Conservation (phyloP, 441 rosid species). For the Gossypium schwendimanii region DNA sequence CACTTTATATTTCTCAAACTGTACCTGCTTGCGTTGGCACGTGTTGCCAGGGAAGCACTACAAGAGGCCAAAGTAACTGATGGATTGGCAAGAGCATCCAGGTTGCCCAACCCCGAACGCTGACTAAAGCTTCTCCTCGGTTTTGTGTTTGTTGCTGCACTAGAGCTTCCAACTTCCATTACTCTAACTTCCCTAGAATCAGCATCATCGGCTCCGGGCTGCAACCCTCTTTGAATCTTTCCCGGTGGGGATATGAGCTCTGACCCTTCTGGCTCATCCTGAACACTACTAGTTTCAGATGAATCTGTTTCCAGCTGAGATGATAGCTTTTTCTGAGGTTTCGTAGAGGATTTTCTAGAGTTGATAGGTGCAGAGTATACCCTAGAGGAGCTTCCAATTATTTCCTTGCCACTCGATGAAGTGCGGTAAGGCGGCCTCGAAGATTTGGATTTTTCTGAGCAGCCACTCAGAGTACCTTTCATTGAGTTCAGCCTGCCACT, state of each 20-base stretch:
- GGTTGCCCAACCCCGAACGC: slow-evolving; percentile 39
- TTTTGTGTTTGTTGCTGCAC: slow-evolving; percentile 38
- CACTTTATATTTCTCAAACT: slow-evolving; percentile 54
- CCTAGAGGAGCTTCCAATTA: slow-evolving; percentile 64
- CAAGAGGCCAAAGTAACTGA: slow-evolving; percentile 32
- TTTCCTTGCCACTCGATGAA: slow-evolving; percentile 60
- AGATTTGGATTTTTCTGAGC: slow-evolving; percentile 50
- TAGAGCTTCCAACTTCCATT: slow-evolving; percentile 47
- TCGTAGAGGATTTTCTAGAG: slow-evolving; percentile 33
- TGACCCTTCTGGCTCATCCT: slow-evolving; percentile 46
- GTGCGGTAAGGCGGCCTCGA: slow-evolving; percentile 39
- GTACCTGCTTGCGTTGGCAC: slow-evolving; percentile 32
- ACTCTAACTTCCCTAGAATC: slow-evolving; percentile 23
- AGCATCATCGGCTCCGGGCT: slow-evolving; percentile 25
- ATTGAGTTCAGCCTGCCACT: slow-evolving; percentile 50
- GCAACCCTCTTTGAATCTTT: slow-evolving; percentile 40
- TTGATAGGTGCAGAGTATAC: slow-evolving; percentile 29
- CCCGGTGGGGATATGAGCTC: slow-evolving; percentile 29
- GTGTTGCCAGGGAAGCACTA: slow-evolving; percentile 36
- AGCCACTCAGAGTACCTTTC: slow-evolving; percentile 40
- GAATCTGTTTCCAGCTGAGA: slow-evolving; percentile 50
- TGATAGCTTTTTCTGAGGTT: slow-evolving; percentile 37
- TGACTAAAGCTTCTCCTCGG: slow-evolving; percentile 36
- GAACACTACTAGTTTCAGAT: slow-evolving; percentile 54
- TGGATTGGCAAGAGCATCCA: slow-evolving; percentile 26